Evolutionary conservation across 2,329 filamentous ascomycete genomes (phyloP).

Genomic region (Aurifilum marmelostoma): DNA sequence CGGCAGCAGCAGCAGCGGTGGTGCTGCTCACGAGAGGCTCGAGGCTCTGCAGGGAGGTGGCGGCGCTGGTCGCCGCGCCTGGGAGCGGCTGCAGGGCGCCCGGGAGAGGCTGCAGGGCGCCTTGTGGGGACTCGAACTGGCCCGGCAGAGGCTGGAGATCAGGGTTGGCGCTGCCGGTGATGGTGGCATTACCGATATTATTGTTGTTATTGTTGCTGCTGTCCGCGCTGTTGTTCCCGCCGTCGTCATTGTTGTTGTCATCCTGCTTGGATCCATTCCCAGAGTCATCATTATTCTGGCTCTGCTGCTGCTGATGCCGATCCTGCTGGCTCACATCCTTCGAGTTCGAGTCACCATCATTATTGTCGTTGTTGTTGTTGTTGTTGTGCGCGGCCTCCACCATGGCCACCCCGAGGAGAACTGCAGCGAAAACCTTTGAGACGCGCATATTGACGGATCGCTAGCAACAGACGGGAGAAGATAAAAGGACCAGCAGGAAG

Average conservation of each 20-base stretch:
- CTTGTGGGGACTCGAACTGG: background rate
- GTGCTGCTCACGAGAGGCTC: background rate
- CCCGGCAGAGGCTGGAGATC: constrained; percentile 26
- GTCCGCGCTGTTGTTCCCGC: constrained; percentile 13
- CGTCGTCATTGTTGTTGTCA: constrained; percentile 11
- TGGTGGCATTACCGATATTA: background rate
- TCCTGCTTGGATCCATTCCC: constrained; percentile 3
- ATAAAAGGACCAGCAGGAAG: background rate
- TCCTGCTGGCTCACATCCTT: constrained; percentile 13
- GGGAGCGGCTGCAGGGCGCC: constrained; percentile 19
- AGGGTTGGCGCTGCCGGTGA: constrained; percentile 2
- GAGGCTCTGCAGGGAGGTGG: background rate
- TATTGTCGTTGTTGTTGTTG: constrained; percentile 23
- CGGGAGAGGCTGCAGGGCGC: constrained; percentile 19
- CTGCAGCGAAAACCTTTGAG: constrained; percentile 31
- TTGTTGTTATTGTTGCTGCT: constrained; percentile 18
- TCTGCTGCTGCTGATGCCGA: constrained; percentile 9
- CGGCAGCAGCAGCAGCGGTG: background rate
- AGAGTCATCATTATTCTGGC: constrained; percentile 5
- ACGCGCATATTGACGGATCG: constrained; percentile 32
- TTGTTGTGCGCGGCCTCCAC: constrained; percentile 32
- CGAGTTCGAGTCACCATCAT: constrained; percentile 12
- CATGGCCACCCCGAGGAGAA: constrained; percentile 33
- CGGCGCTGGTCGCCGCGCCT: constrained; percentile 5
- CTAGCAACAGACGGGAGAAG: constrained; percentile 5